Base-by-base conservation (phyloP, 306 rosid genomes). In the Crataegus laevigata region DNA sequence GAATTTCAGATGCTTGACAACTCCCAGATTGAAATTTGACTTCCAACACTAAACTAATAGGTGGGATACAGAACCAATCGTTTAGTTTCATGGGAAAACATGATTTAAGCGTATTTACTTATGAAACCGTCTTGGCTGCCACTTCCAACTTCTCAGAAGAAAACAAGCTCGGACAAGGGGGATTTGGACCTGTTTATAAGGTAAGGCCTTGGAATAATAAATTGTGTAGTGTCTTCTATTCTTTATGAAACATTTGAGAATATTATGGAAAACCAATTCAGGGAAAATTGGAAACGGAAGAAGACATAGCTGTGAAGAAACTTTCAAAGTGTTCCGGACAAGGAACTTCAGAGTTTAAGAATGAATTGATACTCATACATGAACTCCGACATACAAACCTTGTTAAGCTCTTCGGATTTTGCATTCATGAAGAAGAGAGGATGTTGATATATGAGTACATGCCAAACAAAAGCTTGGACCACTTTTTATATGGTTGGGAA, bases 291-390 rank as follows among this genome's bases (percentile, higher is more conserved):
- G 15, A 26, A 26, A 28, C 60, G 10, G 72, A 61, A 1, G 45
- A 52, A 69, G 80, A 79, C 66, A 22, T 85, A 15, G 88, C 82
- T 3, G 70, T 85, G 8, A 85, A 85, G 38, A 77, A 51, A 47
- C 86, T 85, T 17, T 82, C 82, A 34, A 66, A 29, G 12, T 12
- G 42, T 47, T 69, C 74, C 18, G 42, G 6, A 7, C 74, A 69
- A 11, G 75, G 75, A 52, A 32, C 38, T 21, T 21, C 4, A 4
- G 75, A 71, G 50, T 71, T 54, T 32, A 32, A 71, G 43, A 38
- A 38, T 38, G 43, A 38, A 38, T 38, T 38, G 43, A 38, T 38
- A 38, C 43, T 38, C 43, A 38, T 38, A 38, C 43, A 38, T 38
- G 43, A 38, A 38, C 43, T 38, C 43, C 43, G 43, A 38, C 43